phyloP scores from a whole-genome alignment of 2,329 filamentous ascomycete genomes.

The Dactylonectria macrodidyma region DNA sequence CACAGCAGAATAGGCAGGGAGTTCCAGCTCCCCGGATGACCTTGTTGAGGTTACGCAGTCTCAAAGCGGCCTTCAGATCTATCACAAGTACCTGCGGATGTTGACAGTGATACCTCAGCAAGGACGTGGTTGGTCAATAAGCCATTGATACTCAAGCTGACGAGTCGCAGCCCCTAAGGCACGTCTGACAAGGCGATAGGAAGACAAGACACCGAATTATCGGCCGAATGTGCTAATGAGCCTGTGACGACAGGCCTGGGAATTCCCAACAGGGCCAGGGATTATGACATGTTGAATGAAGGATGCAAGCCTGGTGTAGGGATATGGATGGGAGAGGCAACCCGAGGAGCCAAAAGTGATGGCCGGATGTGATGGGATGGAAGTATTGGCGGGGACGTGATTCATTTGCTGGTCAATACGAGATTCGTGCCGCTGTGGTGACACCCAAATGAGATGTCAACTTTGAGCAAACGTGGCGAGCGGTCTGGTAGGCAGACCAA shows the following conservation, averaged over 20 bases:
- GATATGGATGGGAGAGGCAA: not conserved
- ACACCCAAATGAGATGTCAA: conserved; percentile 37
- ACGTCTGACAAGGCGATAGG: conserved; percentile 11
- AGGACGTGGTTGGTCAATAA: conserved; percentile 1
- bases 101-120: conserved; percentile 17
- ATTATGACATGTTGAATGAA: conserved; percentile 28
- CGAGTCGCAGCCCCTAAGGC: conserved; percentile 14
- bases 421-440: conserved; percentile 40
- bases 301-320: conserved; percentile 28
- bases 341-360: conserved; percentile 1
- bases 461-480: conserved; percentile 34
- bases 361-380: conserved; percentile 31
- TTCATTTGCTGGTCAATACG: conserved; percentile 40
- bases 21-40: conserved; percentile 31
- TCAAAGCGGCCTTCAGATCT: conserved; percentile 42
- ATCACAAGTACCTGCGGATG: conserved; percentile 38
- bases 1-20: conserved; percentile 11
- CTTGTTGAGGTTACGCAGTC: conserved; percentile 31
- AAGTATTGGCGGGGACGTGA: conserved; percentile 19
- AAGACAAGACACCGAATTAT: conserved; percentile 14
- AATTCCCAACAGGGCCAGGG: conserved; percentile 32
- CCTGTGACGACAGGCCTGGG: conserved; percentile 12
- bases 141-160: conserved; percentile 24
- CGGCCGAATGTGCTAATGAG: conserved; percentile 26
- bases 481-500: conserved; percentile 39